Evolutionary conservation across 257 asterid species (phyloP).

Genomic region (Solanum ossicruentum): DNA sequence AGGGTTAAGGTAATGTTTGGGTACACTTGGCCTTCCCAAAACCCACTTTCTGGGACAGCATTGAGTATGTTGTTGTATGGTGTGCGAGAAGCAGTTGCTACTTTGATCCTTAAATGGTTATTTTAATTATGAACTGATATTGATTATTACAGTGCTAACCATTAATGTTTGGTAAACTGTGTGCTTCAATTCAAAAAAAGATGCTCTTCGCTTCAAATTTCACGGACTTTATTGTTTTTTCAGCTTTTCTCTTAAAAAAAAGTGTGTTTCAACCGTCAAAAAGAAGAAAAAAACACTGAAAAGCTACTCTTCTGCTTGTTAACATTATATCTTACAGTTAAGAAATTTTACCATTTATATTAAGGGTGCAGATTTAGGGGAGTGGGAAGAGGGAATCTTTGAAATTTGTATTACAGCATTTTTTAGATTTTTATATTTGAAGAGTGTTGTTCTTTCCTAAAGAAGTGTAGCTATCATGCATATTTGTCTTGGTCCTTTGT

Average conservation of each 20-base stretch:
- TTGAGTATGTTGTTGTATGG: not conserved
- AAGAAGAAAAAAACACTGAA: not conserved
- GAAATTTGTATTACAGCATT: too few species aligned
- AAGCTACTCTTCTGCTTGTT: not conserved
- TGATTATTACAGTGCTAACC: not conserved
- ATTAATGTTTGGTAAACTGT: not conserved
- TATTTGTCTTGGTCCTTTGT: not conserved
- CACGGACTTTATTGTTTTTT: not conserved
- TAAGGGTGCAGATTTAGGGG: not conserved
- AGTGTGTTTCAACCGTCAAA: too few species aligned
- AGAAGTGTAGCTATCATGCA: not conserved
- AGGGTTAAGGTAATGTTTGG: too few species aligned
- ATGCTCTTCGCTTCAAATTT: not conserved
- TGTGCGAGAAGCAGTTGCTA: not conserved
- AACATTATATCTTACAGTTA: not conserved
- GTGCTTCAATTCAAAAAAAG: not conserved
- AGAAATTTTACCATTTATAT: not conserved
- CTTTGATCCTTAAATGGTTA: not conserved
- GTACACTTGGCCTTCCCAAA: too few species aligned
- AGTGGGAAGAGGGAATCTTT: not conserved
- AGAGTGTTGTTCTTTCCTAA: not conserved
- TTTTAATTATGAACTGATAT: not conserved
- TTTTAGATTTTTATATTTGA: not conserved
- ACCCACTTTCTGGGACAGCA: too few species aligned
- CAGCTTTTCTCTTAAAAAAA: not conserved